phyloP scores from a whole-genome alignment of 441 rosid species.

The Erodium texanum region DNA sequence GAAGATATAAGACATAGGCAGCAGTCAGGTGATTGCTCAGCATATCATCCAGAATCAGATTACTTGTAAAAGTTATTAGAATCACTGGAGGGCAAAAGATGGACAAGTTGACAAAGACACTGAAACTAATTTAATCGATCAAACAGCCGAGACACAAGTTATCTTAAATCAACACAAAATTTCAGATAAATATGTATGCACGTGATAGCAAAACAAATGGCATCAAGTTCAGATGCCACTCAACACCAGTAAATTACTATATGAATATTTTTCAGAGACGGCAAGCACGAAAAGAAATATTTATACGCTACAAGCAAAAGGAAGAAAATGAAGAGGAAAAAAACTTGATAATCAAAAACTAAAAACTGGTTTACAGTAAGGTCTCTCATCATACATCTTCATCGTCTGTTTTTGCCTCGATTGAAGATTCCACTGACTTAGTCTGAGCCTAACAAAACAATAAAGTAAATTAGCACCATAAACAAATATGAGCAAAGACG shows the following conservation, averaged over 20 bases:
- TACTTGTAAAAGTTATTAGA: background rate
- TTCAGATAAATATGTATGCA: background rate
- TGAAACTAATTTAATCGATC: background rate
- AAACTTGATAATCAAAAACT: conserved; percentile 2
- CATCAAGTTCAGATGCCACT: background rate
- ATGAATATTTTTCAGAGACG: background rate
- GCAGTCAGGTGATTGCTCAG: background rate
- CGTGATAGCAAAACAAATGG: background rate
- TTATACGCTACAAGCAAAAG: background rate
- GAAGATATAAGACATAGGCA: background rate
- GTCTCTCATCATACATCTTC: conserved; percentile 39
- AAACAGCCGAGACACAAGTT: background rate
- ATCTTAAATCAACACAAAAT: background rate
- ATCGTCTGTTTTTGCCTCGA: conserved; percentile 34
- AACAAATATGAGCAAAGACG: background rate
- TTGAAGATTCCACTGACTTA: conserved; percentile 35
- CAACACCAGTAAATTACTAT: background rate
- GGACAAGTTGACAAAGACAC: background rate
- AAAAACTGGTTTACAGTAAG: background rate
- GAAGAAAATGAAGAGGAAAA: too few species aligned
- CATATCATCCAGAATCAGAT: background rate
- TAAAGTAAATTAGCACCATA: conserved; percentile 8
- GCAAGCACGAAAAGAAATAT: background rate
- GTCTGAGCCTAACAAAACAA: conserved; percentile 28
- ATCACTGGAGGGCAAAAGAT: background rate